Base-by-base conservation (phyloP, 345 rosid genomes). In the Salix udensis region DNA sequence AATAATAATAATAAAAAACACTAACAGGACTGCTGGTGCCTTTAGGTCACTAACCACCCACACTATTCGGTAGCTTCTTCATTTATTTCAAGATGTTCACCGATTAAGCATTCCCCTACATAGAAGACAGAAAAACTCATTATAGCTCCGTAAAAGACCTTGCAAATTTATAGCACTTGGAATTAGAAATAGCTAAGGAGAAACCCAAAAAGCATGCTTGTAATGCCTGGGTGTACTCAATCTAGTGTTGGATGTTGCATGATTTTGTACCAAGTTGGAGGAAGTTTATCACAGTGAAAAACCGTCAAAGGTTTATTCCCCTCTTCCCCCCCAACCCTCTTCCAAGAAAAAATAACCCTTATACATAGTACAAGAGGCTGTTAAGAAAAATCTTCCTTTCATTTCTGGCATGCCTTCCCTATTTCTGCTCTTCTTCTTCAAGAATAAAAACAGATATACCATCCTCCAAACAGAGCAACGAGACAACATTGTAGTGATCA, bases 51-150 rank as follows among this genome's bases (percentile, higher is more conserved):
- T 12, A 69, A 70, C 66, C 66, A 24, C 66, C 44, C 9, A 48
- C n/a, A 31, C 19, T 48, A 26, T 67, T 44, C 65, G 6, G 65
- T 62, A 58, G 74, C 48, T 60, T 19, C 81, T 78, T 68, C 77
- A 46, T 31, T 74, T 67, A 74, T 74, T 48, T 73, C 52, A 58
- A 4, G 52, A 67, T 37, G 23, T 65, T 31, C 70, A 60, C 4
- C 39, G 23, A 42, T n/a, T 52, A 37, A 16, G 68, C 39, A 70
- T 55, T 79, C 24, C 24, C 77, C 77, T 79, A 18, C 81, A 60
- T 23, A 28, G 18, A 76, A 30, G 28, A 69, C 42, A 7, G 28
- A 31, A 62, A 62, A 60, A 42, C 21, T 16, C 50, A 61, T 55
- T 15, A 70, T 40, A 70, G 62, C 69, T 13, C 58, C 14, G 12